A percentile compares a stretch with the other conserved stretches of the same genome.
These are phyloP conservation scores for Euryodendron excelsum DNA, from an alignment of 148 eudicot genomes.

Conservation along the genomic window DNA sequence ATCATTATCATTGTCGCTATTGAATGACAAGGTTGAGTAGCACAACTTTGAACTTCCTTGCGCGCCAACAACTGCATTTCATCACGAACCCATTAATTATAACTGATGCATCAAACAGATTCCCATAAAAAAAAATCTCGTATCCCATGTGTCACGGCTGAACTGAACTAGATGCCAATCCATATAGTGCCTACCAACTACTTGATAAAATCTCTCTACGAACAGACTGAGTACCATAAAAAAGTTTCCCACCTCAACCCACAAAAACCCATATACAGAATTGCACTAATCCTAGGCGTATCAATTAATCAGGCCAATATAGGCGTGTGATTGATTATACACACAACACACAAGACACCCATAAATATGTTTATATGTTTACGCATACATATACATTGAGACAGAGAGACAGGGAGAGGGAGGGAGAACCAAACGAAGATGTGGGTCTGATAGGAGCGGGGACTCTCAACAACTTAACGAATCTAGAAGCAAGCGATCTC, in stretches of 20 bases:
- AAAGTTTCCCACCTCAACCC: not conserved
- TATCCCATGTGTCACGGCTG: not conserved
- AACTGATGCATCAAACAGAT: not conserved
- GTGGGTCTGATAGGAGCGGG: conserved; percentile 4
- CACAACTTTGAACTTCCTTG: conserved; percentile 45
- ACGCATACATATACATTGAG: not conserved
- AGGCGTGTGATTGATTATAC: too few species aligned
- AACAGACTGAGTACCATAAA: too few species aligned
- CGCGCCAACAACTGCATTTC: conserved; percentile 38
- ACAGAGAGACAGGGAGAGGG: not conserved
- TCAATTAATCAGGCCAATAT: not conserved
- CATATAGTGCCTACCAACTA: conserved; percentile 19
- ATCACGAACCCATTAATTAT: not conserved
- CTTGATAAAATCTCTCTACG: conserved; percentile 21
- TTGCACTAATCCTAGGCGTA: not conserved
- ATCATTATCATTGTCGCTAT: conserved; percentile 35
- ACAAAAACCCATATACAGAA: not conserved
- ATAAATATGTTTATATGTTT: not conserved
- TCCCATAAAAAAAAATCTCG: not conserved
- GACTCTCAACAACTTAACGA: conserved; percentile 16
- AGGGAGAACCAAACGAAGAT: conserved; percentile 28
- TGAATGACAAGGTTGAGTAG: conserved; percentile 53
- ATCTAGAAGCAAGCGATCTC: conserved; percentile 18
- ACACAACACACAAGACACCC: not conserved
- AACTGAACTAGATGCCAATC: not conserved